Base-by-base conservation (phyloP, 768 basidiomycete species). In the Brasilioporus rufonigricans region DNA sequence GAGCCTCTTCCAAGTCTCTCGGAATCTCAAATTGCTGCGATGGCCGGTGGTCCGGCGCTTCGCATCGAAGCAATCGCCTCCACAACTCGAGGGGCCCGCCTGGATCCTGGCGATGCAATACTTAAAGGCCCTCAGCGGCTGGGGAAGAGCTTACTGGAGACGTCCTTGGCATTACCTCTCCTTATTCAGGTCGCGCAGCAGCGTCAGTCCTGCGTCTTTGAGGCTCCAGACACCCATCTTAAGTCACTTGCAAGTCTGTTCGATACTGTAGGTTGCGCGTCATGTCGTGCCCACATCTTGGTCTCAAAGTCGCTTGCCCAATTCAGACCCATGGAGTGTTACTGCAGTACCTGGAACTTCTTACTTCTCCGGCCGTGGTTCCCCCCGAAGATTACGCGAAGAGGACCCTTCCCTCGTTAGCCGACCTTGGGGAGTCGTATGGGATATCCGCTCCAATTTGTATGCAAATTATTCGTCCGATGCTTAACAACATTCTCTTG, bases 101-200 rank as follows among this genome's bases (percentile, higher is more conserved):
- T 86, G 33, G 87, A 89, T 65, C 82, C 84, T 43, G 74, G 76
- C 11, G 87, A 91, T 59, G 80, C 79, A 38, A 72, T 76, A 29
- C 71, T 86, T 47, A 87, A 84, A 64, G 87, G 83, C 13, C 85
- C 87, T 48, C 78, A 81, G 52, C 75, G 89, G 48, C 74, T 92
- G 6, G 87, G 87, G 14, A 82, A 78, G 62, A 77, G 76, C 23
- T 68, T 91, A 32, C 62, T 91, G 48, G 87, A 90, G 51, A 84
- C 87, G 1, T 77, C 77, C 4, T 74, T 98, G 31, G 89, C 91
- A n/a, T 71, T 94, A 36, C 93, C 95, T 4, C 82, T 98, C 27
- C 84, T 98, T 44, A 83, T 98, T 43, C 91, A 93, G 63, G 84
- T 98, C 46, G 93, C 94, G 6, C 91, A 95, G 70, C 91, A 94